phyloP scores from a whole-genome alignment of 2,329 filamentous ascomycete genomes.

The Ophiostoma quercus region DNA sequence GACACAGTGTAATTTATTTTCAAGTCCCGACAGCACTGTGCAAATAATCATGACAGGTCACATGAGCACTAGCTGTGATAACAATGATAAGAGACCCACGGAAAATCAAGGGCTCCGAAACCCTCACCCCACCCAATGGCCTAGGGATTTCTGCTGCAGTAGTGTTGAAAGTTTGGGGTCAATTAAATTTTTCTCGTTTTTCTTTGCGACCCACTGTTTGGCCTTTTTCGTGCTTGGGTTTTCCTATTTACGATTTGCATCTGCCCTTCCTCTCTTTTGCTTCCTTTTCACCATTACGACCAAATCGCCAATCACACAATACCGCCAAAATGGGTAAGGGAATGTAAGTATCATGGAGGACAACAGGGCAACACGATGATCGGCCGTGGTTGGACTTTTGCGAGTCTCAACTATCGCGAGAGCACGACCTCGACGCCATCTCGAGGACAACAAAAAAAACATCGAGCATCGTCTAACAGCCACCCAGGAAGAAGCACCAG shows the following conservation, averaged over 20 bases:
- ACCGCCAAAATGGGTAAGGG: constrained; percentile 44
- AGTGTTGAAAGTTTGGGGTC: not conserved
- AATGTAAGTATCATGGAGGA: constrained; percentile 45
- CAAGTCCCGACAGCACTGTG: not conserved
- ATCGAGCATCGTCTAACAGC: constrained; percentile 16
- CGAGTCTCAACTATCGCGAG: not conserved
- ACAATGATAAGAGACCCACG: not conserved
- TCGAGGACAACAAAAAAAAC: not conserved
- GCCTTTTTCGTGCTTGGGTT: constrained; percentile 5
- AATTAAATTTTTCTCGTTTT: constrained; percentile 19
- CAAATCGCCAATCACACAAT: constrained; percentile 34
- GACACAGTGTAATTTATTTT: not conserved
- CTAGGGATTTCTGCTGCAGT: no score
- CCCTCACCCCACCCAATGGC: constrained; percentile 20
- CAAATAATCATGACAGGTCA: not conserved
- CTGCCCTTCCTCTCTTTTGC: constrained; percentile 10
- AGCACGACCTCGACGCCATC: not conserved
- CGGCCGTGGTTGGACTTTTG: not conserved
- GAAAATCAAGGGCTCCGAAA: constrained; percentile 18
- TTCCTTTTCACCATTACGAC: constrained; percentile 32
- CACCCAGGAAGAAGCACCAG: constrained; percentile 89
- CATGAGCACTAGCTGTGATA: not conserved
- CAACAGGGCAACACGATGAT: not conserved
- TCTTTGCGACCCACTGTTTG: constrained; percentile 1
- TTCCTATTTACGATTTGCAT: constrained; percentile 3